phyloP scores from a whole-genome alignment of 2,329 filamentous ascomycete genomes.

The Thelonectria rubi region DNA sequence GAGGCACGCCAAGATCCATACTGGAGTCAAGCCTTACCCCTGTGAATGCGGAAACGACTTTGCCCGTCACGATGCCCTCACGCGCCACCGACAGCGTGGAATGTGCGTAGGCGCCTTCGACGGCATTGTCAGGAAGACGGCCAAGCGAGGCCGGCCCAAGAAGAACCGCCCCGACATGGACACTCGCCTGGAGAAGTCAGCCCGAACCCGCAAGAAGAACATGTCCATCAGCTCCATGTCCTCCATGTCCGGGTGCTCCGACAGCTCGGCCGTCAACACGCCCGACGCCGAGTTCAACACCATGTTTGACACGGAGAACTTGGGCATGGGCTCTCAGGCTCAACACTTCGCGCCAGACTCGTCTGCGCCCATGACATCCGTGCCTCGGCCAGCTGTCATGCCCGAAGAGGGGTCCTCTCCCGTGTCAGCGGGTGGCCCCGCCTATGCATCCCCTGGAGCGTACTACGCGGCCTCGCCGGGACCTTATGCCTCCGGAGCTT shows the following conservation, averaged over 20 bases:
- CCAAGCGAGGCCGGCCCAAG: conserved; percentile 70
- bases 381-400: conserved; percentile 45
- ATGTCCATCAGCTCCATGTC: conserved; percentile 58
- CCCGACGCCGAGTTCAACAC: conserved; percentile 59
- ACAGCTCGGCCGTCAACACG: conserved; percentile 64
- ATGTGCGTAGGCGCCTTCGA: conserved; percentile 98
- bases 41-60: conserved; percentile 96
- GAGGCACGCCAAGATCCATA: conserved; percentile 97
- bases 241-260: conserved; percentile 66
- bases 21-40: conserved; percentile 92
- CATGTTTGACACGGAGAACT: conserved; percentile 59
- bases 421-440: conserved; percentile 48
- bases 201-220: conserved; percentile 65
- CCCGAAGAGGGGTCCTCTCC: conserved; percentile 52
- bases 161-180: conserved; percentile 69
- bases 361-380: conserved; percentile 54
- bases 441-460: conserved; percentile 55
- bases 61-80: conserved; percentile 93
- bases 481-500: background rate
- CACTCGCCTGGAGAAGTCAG: conserved; percentile 65
- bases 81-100: conserved; percentile 90
- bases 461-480: background rate
- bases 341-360: conserved; percentile 52
- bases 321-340: conserved; percentile 45
- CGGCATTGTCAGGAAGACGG: conserved; percentile 70